phyloP scores from a whole-genome alignment of 2,329 filamentous ascomycete genomes.

The Pyricularia sp. region DNA sequence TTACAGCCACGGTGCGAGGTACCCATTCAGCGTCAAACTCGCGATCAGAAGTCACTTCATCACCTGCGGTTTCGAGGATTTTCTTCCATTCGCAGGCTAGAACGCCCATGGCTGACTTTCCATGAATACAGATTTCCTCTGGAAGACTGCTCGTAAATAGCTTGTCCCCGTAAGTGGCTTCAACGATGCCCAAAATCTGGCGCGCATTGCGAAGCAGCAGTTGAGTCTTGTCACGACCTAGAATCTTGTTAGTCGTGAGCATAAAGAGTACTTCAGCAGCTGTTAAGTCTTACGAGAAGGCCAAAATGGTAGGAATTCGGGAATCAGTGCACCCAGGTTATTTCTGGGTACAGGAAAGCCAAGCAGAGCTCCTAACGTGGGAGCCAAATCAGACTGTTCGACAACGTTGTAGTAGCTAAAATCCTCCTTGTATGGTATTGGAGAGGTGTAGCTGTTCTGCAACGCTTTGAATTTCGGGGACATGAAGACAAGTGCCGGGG shows the following conservation, averaged over 20 bases:
- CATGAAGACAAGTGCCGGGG: constrained; percentile 82
- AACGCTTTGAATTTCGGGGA: constrained; percentile 68
- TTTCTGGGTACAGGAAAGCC: constrained; percentile 86
- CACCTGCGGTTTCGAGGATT: constrained; percentile 16
- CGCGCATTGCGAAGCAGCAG: constrained; percentile 69
- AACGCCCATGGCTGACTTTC: constrained; percentile 37
- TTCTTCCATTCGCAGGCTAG: constrained; percentile 62
- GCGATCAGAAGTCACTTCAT: constrained; percentile 7
- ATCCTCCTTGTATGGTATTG: constrained; percentile 47
- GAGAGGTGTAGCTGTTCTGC: constrained; percentile 6
- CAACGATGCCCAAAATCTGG: constrained; percentile 71
- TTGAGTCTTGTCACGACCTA: constrained; percentile 44
- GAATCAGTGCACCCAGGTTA: constrained; percentile 79
- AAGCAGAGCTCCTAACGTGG: constrained; percentile 77
- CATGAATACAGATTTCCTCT: constrained; percentile 20
- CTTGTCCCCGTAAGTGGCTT: constrained; percentile 55
- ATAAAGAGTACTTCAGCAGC: background rate
- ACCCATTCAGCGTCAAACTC: constrained; percentile 30
- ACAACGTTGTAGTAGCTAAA: constrained; percentile 78
- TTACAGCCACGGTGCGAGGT: constrained; percentile 31
- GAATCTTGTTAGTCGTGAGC: constrained; percentile 8
- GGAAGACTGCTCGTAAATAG: constrained; percentile 26
- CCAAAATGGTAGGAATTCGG: constrained; percentile 74
- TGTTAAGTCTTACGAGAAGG: constrained; percentile 35
- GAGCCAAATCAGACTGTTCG: constrained; percentile 92